phyloP scores from a whole-genome alignment of 139 green algal species.

The Zygnema circumcarinatum region DNA sequence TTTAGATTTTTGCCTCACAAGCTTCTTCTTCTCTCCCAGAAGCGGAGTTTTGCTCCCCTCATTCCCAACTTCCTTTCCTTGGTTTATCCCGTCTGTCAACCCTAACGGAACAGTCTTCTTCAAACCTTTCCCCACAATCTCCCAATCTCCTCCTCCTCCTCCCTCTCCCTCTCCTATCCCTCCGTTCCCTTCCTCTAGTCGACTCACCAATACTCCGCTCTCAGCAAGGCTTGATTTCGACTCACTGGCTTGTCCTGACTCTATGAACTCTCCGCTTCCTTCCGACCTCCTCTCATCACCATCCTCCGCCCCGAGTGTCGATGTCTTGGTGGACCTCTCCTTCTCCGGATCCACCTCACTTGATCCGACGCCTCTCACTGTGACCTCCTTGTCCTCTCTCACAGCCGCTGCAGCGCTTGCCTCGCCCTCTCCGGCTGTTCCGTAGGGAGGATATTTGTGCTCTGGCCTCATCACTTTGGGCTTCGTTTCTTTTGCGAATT shows the following conservation, averaged over 20 bases:
- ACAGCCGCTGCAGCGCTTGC: neutral
- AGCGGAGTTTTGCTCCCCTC: neutral
- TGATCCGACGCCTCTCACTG: neutral
- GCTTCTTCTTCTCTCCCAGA: neutral
- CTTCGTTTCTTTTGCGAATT: constrained; percentile 37
- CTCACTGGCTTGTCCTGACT: neutral
- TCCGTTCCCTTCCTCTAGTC: neutral
- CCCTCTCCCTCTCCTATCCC: neutral
- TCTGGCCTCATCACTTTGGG: neutral
- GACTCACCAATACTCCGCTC: neutral
- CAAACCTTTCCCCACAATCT: neutral
- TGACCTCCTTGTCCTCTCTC: neutral
- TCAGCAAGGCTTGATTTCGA: neutral
- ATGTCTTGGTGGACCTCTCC: neutral
- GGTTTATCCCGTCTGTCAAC: neutral
- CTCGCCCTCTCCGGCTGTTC: neutral
- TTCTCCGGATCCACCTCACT: neutral
- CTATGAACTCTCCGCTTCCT: neutral
- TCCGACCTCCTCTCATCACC: neutral
- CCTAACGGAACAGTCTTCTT: neutral
- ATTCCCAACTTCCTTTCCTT: too few relatives aligned
- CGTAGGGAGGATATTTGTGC: neutral
- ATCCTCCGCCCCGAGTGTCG: neutral
- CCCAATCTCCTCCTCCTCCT: neutral
- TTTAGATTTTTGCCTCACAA: neutral